Evolutionary conservation across 768 basidiomycete species (phyloP), one percentile per base, ranked within the genome.

Genomic region (Tremella yokohamensis): DNA sequence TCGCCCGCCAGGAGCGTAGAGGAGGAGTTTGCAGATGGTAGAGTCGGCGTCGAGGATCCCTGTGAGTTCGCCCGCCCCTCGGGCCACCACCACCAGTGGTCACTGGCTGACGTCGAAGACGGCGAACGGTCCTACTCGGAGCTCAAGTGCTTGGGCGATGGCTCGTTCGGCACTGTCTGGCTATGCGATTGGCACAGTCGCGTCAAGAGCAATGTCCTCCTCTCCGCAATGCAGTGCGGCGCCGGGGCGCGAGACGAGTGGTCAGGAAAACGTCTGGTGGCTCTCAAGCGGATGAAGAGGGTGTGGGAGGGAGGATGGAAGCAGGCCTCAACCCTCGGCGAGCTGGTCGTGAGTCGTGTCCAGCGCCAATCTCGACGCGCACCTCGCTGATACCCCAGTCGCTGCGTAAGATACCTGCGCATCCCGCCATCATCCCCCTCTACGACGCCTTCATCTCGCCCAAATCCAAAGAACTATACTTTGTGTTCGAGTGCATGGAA

Each of bases 401-500:
- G 22, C 82, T 99, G 60, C 89, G 90, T 54, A 85, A 86, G 61
- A 97, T 99, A 73, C 87, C 92, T 34, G 87, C 88, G 74, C 96
- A 99, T 78, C 89, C 89, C 24, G 92, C 94, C 75, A 90, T 99
- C 79, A 97, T 99, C 76, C 94, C 96, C 58, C 82, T 99, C 66
- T 99, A 98, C 81, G 96, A 99, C 79, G 93, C 90, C 72, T 99
- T 98, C 81, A 88, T 99, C 66, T 85, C 92, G n/a, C 96, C 96
- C 3, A 84, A 86, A 66, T 84, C 90, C 60, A 90, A 90, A 77
- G 93, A 99, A 78, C 89, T 99, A 68, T 96, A 98, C 78, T 98
- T 98, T 73, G 94, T 98, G 48, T 99, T 99, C 78, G 96, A 99
- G 79, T 93, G 92, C 71, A 98, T 99, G 96, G 96, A 99, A 78